Percentiles rank a stretch among this genome's conserved stretches.
These are phyloP conservation scores for Ogataea hybrid DNA, from an alignment of 1,139 yeast species.

Conservation along the genomic window DNA sequence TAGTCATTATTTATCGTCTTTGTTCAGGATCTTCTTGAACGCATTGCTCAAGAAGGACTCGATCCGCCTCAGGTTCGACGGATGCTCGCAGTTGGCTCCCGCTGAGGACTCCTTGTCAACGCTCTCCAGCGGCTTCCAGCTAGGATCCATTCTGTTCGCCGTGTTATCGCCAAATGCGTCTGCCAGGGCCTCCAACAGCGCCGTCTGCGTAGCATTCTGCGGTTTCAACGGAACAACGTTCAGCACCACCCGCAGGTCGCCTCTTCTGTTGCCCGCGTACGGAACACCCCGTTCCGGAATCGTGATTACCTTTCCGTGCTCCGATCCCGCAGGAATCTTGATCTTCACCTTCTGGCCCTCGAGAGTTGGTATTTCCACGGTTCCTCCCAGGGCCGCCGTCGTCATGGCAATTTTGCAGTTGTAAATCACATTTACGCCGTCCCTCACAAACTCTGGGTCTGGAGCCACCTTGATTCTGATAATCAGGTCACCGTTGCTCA, in stretches of 20 bases:
- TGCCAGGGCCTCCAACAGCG: constrained; percentile 92
- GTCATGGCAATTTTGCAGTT: constrained; percentile 80
- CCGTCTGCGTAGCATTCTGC: constrained; percentile 81
- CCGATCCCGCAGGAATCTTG: constrained; percentile 86
- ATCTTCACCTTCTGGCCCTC: constrained; percentile 66
- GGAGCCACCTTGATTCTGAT: constrained; percentile 75
- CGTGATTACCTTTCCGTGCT: constrained; percentile 68
- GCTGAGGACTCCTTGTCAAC: constrained; percentile 11
- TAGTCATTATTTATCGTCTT: constrained; percentile 19
- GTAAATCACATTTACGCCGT: constrained; percentile 61
- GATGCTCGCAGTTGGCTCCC: constrained; percentile 45
- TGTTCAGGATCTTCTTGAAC: constrained; percentile 45
- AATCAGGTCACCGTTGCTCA: constrained; percentile 82
- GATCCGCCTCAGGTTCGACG: constrained; percentile 56
- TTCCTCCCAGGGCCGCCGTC: constrained; percentile 96
- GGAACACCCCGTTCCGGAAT: constrained; percentile 93
- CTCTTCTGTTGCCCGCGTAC: constrained; percentile 61
- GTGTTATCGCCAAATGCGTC: constrained; percentile 78
- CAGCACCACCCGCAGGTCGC: constrained; percentile 76
- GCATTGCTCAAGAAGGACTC: constrained; percentile 63
- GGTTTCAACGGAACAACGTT: constrained; percentile 74
- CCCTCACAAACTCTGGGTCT: constrained; percentile 68
- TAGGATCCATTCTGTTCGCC: constrained; percentile 70
- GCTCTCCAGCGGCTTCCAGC: constrained; percentile 46
- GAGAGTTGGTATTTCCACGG: constrained; percentile 81